Conservation (phyloP, 768 basidiomycete species). For the Mycena rebaudengoi region DNA sequence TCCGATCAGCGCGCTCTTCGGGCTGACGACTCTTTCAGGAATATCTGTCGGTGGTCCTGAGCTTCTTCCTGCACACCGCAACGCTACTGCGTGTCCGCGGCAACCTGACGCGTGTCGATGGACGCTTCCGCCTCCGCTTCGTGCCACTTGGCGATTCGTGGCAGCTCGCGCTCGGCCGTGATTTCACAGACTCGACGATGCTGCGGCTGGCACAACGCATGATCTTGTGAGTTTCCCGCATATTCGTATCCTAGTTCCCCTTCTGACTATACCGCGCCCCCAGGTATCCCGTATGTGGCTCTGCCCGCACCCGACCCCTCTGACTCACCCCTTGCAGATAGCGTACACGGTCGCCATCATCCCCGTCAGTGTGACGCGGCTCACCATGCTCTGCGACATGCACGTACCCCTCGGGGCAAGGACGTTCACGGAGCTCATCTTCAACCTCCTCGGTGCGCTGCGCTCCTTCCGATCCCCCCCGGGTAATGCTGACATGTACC, state of each 20-base stretch:
- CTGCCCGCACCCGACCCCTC: background rate
- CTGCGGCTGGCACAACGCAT: slow-evolving; percentile 35
- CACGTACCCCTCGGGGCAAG: slow-evolving; percentile 22
- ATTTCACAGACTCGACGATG: slow-evolving; percentile 38
- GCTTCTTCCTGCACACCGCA: slow-evolving; percentile 33
- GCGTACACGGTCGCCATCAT: slow-evolving; percentile 31
- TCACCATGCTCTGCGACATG: slow-evolving; percentile 21
- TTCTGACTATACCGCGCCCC: background rate
- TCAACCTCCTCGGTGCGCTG: slow-evolving; percentile 30
- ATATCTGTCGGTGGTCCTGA: slow-evolving; percentile 32
- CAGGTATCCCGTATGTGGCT: slow-evolving; percentile 33
- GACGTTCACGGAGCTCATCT: slow-evolving; percentile 28
- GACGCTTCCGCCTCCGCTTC: slow-evolving; percentile 30
- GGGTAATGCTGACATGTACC: background rate
- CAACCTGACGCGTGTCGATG: slow-evolving; percentile 33
- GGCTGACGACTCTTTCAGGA: slow-evolving; percentile 15
- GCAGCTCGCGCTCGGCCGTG: slow-evolving; percentile 36
- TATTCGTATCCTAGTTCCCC: background rate
- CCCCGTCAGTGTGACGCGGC: slow-evolving; percentile 27
- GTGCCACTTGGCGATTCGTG: slow-evolving; percentile 33
- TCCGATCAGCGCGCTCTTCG: background rate
- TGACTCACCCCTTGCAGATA: slow-evolving; percentile 19
- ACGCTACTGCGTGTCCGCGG: slow-evolving; percentile 41
- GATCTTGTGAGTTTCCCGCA: slow-evolving; percentile 25
- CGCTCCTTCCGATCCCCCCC: background rate